Conservation (phyloP, 768 basidiomycete genomes). For the Amyloporia xantha region DNA sequence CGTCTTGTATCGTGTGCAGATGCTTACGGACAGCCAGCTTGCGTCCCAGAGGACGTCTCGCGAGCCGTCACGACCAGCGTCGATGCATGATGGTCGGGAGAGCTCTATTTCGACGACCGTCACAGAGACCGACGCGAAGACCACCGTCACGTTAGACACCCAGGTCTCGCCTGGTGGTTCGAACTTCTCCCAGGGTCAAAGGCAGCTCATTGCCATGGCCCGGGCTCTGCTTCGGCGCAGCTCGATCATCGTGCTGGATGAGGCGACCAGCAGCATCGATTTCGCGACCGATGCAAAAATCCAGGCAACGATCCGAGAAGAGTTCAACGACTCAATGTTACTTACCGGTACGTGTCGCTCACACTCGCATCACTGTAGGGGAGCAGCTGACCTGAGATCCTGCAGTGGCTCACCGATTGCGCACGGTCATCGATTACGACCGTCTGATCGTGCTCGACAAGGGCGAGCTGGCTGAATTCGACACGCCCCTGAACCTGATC, state of each 20-base stretch:
- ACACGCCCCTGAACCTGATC: slow-evolving; percentile 46
- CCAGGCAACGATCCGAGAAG: slow-evolving; percentile 79
- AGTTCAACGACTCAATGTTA: slow-evolving; percentile 70
- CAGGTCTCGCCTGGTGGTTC: slow-evolving; percentile 80
- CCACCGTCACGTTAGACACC: slow-evolving; percentile 59
- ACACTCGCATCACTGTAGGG: neutral
- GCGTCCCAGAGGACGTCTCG: slow-evolving; percentile 47
- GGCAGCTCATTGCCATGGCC: slow-evolving; percentile 85
- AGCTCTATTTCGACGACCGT: slow-evolving; percentile 25
- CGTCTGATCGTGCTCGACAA: slow-evolving; percentile 76
- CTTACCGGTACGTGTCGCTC: slow-evolving; percentile 63
- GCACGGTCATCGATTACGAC: slow-evolving; percentile 79
- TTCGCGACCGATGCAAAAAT: slow-evolving; percentile 88
- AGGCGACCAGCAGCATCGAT: slow-evolving; percentile 83
- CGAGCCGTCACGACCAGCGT: slow-evolving; percentile 39
- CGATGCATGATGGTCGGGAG: slow-evolving; percentile 34
- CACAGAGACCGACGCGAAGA: slow-evolving; percentile 53
- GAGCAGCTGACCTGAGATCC: slow-evolving; percentile 10
- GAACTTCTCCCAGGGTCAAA: slow-evolving; percentile 91
- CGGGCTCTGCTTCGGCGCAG: slow-evolving; percentile 68
- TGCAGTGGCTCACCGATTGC: slow-evolving; percentile 65
- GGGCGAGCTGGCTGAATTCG: slow-evolving; percentile 42
- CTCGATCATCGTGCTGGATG: slow-evolving; percentile 71
- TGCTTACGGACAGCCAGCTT: slow-evolving; percentile 48
- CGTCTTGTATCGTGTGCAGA: slow-evolving; percentile 74